These are phyloP conservation scores for Papilionanthe hybrid DNA, from an alignment of 116 monocot species.

Conservation along the genomic window DNA sequence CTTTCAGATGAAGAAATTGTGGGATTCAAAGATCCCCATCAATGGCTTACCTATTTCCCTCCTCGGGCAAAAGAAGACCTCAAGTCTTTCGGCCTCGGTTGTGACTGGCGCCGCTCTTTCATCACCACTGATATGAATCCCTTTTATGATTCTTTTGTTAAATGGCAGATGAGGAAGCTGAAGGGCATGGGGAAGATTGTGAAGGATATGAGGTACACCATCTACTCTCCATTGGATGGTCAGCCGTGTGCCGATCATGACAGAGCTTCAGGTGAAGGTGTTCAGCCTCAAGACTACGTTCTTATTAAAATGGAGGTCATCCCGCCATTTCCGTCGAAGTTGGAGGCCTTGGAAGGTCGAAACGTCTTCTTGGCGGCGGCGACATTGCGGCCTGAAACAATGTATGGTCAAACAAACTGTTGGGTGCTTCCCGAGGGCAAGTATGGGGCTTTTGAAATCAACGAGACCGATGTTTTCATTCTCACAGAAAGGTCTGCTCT, in stretches of 20 bases:
- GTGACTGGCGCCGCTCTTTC: conserved; percentile 96
- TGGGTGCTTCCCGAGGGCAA: conserved; percentile 95
- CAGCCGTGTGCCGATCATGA: conserved; percentile 99
- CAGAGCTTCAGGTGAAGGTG: conserved; percentile 86
- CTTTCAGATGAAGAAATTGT: conserved; percentile 71
- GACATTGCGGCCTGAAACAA: conserved; percentile 92
- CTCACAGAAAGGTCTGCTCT: conserved; percentile 73
- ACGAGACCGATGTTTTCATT: conserved; percentile 82
- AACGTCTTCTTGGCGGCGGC: conserved; percentile 80
- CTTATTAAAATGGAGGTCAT: conserved; percentile 89
- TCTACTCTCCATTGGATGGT: conserved; percentile 89
- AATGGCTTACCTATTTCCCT: conserved; percentile 84
- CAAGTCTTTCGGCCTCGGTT: conserved; percentile 80
- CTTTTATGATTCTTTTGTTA: conserved; percentile 89
- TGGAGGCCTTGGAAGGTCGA: conserved; percentile 71
- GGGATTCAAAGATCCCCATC: conserved; percentile 64
- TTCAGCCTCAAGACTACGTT: conserved; percentile 85
- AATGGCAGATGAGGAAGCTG: conserved; percentile 89
- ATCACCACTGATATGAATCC: conserved; percentile 96
- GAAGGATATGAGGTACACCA: conserved; percentile 80
- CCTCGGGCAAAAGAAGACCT: conserved; percentile 83
- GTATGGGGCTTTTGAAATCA: conserved; percentile 90
- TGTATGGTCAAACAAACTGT: conserved; percentile 97
- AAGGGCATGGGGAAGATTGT: conserved; percentile 79
- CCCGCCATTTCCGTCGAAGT: conserved; percentile 63